Percentiles rank a stretch among this genome's conserved stretches.
These are phyloP conservation scores for Hygrocybe coccinea DNA, from an alignment of 768 basidiomycete species.

Conservation along the genomic window DNA sequence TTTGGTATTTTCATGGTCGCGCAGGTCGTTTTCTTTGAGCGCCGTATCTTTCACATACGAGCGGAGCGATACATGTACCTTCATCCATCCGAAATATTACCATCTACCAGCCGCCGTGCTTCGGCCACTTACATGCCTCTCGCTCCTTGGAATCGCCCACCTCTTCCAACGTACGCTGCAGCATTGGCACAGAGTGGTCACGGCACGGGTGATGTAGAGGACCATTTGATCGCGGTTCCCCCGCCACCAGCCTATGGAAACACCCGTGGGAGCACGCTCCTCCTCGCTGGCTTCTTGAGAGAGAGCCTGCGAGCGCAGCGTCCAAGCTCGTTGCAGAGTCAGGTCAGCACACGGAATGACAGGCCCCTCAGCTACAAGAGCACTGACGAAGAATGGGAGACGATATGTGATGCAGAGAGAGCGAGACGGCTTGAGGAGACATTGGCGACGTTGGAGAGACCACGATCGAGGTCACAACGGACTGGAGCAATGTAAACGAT, in stretches of 20 bases:
- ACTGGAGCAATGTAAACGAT: neutral
- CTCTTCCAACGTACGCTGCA: constrained; percentile 67
- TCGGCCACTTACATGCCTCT: constrained; percentile 36
- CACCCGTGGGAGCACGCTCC: constrained; percentile 61
- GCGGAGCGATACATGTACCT: constrained; percentile 56
- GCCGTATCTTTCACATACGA: constrained; percentile 58
- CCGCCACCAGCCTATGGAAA: constrained; percentile 78
- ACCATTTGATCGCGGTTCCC: constrained; percentile 58
- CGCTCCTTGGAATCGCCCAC: constrained; percentile 68
- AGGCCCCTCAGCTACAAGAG: constrained; percentile 55
- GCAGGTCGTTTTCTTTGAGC: constrained; percentile 60
- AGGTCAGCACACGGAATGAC: constrained; percentile 29
- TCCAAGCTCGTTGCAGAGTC: constrained; percentile 36
- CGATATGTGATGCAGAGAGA: constrained; percentile 47
- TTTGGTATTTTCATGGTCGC: constrained; percentile 50
- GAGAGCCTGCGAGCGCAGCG: constrained; percentile 47
- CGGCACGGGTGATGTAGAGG: constrained; percentile 74
- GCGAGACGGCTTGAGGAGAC: constrained; percentile 54
- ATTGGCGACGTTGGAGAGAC: constrained; percentile 42
- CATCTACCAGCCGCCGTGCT: constrained; percentile 32
- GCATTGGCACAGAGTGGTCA: constrained; percentile 62
- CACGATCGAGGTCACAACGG: constrained; percentile 14
- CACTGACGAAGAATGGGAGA: constrained; percentile 54
- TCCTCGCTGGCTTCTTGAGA: constrained; percentile 50
- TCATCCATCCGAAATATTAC: constrained; percentile 55